Conservation (phyloP, 148 eudicot species). For the Agrostemma githago region DNA sequence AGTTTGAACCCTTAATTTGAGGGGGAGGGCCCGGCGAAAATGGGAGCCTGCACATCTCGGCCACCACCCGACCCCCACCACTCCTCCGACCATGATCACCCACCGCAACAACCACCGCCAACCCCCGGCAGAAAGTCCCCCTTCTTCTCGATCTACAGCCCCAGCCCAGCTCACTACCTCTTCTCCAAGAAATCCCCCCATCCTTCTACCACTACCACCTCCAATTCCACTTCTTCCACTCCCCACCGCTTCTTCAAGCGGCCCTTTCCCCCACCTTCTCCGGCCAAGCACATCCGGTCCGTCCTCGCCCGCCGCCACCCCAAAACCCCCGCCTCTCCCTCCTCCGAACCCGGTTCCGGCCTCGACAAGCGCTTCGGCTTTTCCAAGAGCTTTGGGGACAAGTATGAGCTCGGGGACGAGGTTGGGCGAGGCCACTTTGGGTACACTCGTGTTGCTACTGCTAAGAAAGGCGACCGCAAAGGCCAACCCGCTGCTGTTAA, state of each 20-base stretch:
- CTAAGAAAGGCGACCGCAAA: slow-evolving; percentile 70
- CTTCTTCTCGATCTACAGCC: slow-evolving; percentile 64
- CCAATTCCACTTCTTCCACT: slow-evolving; percentile 47
- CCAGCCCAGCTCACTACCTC: slow-evolving; percentile 71
- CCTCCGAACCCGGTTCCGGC: slow-evolving; percentile 19
- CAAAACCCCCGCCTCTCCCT: not conserved
- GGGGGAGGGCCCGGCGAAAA: slow-evolving; percentile 13
- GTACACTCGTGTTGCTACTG: slow-evolving; percentile 70
- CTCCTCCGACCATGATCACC: not conserved
- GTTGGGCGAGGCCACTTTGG: slow-evolving; percentile 99
- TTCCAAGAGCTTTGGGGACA: slow-evolving; percentile 52
- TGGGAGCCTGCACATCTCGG: slow-evolving; percentile 71
- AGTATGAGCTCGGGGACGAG: slow-evolving; percentile 89
- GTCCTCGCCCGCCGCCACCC: slow-evolving; percentile 56
- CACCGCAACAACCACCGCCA: not conserved
- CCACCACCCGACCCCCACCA: slow-evolving; percentile 32
- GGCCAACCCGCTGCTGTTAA: slow-evolving; percentile 85
- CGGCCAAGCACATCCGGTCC: slow-evolving; percentile 80
- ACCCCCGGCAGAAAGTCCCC: slow-evolving; percentile 49
- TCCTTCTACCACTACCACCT: slow-evolving; percentile 21
- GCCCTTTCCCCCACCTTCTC: slow-evolving; percentile 84
- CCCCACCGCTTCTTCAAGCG: slow-evolving; percentile 60
- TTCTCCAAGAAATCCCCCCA: slow-evolving; percentile 71
- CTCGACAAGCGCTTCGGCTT: slow-evolving; percentile 85
- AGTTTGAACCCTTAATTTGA: not conserved